Evolutionary conservation across 2,329 filamentous ascomycete genomes (phyloP), one percentile per base, ranked within the genome.

Genomic region (Corynespora cassiicola): DNA sequence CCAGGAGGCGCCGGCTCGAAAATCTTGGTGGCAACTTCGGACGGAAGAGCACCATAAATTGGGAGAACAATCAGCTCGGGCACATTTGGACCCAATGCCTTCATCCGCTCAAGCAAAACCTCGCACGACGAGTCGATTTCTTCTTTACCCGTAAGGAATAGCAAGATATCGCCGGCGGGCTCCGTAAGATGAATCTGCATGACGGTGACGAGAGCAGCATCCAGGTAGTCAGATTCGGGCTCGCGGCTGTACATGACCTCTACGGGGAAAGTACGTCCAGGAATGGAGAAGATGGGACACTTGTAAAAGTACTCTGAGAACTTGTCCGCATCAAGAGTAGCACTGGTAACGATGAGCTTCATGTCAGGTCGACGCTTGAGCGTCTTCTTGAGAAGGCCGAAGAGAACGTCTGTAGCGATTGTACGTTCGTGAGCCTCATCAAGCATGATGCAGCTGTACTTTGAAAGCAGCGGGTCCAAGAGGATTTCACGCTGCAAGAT

Each of bases 321-420:
- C 65, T 97, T 97, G 65, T 97, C 94, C 6, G 94, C 94, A 63
- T 99, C 92, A 4, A 99, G 81, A 7, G 94, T 99, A 45, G 94
- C 94, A 64, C 92, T 97, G 85, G 97, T 99, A 79, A 99, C 94
- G 63, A 99, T 94, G 62, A 99, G 88, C 76, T 99, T 99, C 61
- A 99, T 78, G 68, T 99, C 94, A 4, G 88, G 81, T 42, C 94
- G 81, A 58, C 90, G 83, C 56, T 79, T 71, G 21, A 91, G 84
- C 26, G 97, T 86, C 64, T 95, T 88, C 75, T 99, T 99, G 45
- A 99, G 76, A 42, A 99, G 78, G 39, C 91, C 94, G 88, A 99
- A 97, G 42, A 99, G 78, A 48, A 99, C 94, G 76, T 99, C 94
- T 7, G 95, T 99, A 15, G 92, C 90, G 46, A 99, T 85, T 0